These are phyloP conservation scores for Venturia effusa DNA, from an alignment of 2,329 filamentous ascomycete genomes.

Conservation along the genomic window DNA sequence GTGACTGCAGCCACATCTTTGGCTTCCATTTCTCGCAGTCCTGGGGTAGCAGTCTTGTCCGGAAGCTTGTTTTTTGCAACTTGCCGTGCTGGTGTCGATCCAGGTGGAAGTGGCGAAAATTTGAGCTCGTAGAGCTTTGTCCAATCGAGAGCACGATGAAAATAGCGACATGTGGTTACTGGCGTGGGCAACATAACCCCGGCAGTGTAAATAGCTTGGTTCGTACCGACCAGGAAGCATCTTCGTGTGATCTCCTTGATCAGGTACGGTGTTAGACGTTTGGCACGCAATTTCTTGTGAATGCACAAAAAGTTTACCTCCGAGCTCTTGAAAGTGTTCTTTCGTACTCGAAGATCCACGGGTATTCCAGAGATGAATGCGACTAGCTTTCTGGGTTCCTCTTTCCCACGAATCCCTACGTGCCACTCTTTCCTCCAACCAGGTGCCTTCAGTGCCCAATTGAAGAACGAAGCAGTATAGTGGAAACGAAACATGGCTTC, in stretches of 20 bases:
- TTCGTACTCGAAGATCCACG: conserved; percentile 67
- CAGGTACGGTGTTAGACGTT: conserved; percentile 82
- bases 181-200: conserved; percentile 86
- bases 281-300: conserved; percentile 92
- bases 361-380: conserved; percentile 95
- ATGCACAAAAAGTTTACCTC: conserved; percentile 98
- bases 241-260: conserved; percentile 96
- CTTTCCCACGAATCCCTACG: conserved; percentile 70
- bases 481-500: conserved; percentile 97
- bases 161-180: conserved; percentile 89
- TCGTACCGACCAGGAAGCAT: conserved; percentile 77
- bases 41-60: conserved; percentile 57
- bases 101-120: conserved; percentile 77
- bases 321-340: conserved; percentile 63
- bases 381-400: conserved; percentile 74
- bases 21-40: conserved; percentile 68
- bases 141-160: conserved; percentile 90
- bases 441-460: conserved; percentile 90
- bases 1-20: conserved; percentile 70
- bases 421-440: conserved; percentile 95
- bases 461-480: conserved; percentile 79
- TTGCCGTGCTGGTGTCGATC: conserved; percentile 78
- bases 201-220: conserved; percentile 92
- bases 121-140: conserved; percentile 89
- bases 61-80: conserved; percentile 78